Evolutionary conservation across 352 stramenopile species (phyloP).

Genomic region (Blastocystis sp.): DNA sequence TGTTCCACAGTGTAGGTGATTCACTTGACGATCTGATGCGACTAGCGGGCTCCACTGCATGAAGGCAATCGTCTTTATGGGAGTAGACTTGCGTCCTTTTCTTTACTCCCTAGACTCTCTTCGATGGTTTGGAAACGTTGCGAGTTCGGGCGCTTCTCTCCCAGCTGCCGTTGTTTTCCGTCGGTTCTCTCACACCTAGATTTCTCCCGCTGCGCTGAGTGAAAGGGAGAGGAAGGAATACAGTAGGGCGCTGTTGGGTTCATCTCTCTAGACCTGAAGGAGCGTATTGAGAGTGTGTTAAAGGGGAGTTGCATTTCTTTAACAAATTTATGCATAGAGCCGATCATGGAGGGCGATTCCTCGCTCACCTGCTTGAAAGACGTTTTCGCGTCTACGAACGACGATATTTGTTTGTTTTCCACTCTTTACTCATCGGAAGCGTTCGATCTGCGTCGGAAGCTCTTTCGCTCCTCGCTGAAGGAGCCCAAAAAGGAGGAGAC

Average conservation of each 20-base stretch:
- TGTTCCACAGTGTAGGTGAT: background rate
- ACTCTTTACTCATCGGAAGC: background rate
- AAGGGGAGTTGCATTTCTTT: background rate
- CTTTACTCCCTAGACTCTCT: no score
- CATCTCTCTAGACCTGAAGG: background rate
- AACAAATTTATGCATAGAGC: background rate
- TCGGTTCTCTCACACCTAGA: no score
- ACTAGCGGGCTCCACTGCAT: no score
- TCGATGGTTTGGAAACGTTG: no score
- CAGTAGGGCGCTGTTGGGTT: background rate
- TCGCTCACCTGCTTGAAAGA: background rate
- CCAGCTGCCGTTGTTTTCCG: no score
- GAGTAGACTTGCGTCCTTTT: no score
- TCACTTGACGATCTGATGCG: background rate
- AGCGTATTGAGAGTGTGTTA: background rate
- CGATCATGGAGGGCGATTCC: background rate
- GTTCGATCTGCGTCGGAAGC: background rate
- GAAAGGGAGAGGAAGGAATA: slow-evolving; percentile 31
- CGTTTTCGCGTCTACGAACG: background rate
- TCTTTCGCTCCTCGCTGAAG: slow-evolving; percentile 18
- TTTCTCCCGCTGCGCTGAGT: background rate
- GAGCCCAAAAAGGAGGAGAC: background rate
- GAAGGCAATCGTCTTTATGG: no score
- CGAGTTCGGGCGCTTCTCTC: no score
- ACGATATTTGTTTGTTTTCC: background rate